Evolutionary conservation across 148 eudicot genomes (phyloP), one percentile per base, ranked within the genome.

Genomic region (Rhododendron henanense): DNA sequence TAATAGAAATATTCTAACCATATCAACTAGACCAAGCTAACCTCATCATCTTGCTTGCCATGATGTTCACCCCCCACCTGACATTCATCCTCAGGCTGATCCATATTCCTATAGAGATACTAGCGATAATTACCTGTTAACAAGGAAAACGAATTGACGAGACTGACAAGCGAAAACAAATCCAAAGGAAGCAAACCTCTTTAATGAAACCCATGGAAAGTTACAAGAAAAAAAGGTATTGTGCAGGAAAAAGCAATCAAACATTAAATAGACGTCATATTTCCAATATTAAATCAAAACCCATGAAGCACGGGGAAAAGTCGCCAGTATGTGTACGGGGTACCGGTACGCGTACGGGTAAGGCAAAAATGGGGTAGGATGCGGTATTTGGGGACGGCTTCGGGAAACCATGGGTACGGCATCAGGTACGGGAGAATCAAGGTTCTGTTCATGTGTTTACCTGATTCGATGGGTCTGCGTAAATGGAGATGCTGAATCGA

Each of bases 31-130:
- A 41, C 84, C 35, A 84, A 57, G 77, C 90, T 81, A 50, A 93
- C 95, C 93, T 94, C 95, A 35, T 90, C 93, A 83, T 92, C 93
- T 87, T 89, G 92, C 84, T 93, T 94, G 63, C 90, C 92, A 51
- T 88, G 91, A 57, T 88, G 90, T 84, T 92, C 94, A 82, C 91
- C 92, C 41, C 87, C 93, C 89, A 85, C 83, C n/a, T 88, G 94
- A 59, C 90, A 69, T 74, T 90, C 93, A 65, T 90, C 94, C 82
- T 93, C 98, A 76, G 88, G 87, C 23, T 89, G 92, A 61, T 93
- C 94, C 95, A 92, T 93, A 55, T 37, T 84, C 84, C 83, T 76
- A 11, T 35, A 14, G 31, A 50, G 31, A 37, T 61, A 50, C 45
- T 35, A 82, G 23, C 53, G 21, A 18, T 11, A 85, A 47, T 45